Evolutionary conservation across 176 grass and related monocot genomes (phyloP).

Genomic region (Triticum monococcum): DNA sequence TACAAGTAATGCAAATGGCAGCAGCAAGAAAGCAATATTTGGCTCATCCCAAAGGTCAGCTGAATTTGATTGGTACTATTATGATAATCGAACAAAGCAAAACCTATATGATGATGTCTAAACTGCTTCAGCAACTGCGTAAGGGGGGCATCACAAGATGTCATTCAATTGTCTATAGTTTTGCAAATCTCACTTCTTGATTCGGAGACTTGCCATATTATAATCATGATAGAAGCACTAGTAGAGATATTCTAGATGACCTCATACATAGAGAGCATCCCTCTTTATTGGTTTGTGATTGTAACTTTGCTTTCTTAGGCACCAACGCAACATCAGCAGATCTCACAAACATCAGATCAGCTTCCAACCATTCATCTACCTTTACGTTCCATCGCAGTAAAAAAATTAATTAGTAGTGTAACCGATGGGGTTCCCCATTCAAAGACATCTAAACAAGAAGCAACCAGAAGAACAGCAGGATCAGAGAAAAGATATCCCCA

Average conservation of each 20-base stretch:
- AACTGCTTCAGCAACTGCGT: constrained; percentile 25
- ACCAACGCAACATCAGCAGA: constrained; percentile 17
- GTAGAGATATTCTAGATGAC: constrained; percentile 3
- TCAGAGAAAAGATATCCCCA: background rate
- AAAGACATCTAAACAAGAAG: constrained; percentile 18
- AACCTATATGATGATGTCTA: constrained; percentile 21
- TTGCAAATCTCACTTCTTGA: constrained; percentile 25
- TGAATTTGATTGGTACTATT: constrained; percentile 13
- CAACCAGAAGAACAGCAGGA: constrained; percentile 3
- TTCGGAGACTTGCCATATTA: background rate
- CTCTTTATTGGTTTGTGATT: constrained; percentile 1
- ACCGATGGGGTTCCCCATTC: background rate
- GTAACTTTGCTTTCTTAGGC: constrained; percentile 6
- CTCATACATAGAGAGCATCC: background rate
- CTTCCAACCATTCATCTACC: background rate
- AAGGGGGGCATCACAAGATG: constrained; percentile 9
- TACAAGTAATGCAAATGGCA: constrained; percentile 21
- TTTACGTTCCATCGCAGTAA: background rate
- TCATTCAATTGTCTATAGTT: constrained; percentile 28
- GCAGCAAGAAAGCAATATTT: background rate
- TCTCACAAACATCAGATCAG: background rate
- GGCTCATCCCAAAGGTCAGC: constrained; percentile 1
- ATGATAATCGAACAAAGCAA: constrained; percentile 7
- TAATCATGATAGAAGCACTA: constrained; percentile 10
- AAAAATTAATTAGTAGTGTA: background rate